These are phyloP conservation scores for Termitomyces sp. DNA, from an alignment of 768 basidiomycete genomes.

Conservation along the genomic window DNA sequence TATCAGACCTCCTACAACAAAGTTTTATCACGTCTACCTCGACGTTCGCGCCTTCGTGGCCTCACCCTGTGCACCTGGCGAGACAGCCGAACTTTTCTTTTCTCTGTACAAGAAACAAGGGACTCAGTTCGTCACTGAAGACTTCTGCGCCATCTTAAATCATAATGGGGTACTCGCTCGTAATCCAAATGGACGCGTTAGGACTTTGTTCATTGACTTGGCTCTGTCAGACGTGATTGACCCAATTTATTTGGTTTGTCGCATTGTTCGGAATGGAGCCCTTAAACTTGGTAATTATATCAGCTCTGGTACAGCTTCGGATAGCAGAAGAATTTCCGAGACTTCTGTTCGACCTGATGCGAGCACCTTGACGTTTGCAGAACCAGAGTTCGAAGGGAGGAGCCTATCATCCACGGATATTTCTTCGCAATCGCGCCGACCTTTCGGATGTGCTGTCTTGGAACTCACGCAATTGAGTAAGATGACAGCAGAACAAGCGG, in stretches of 20 bases:
- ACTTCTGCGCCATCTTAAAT: constrained; percentile 85
- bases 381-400: constrained; percentile 15
- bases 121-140: constrained; percentile 87
- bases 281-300: constrained; percentile 67
- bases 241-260: constrained; percentile 85
- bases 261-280: constrained; percentile 84
- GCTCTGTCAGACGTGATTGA: constrained; percentile 82
- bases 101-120: constrained; percentile 87
- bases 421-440: constrained; percentile 65
- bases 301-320: constrained; percentile 42
- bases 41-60: constrained; percentile 93
- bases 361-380: constrained; percentile 17
- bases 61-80: constrained; percentile 84
- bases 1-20: constrained; percentile 43
- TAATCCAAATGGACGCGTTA: constrained; percentile 69
- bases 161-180: constrained; percentile 88
- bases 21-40: constrained; percentile 88
- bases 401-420: constrained; percentile 23
- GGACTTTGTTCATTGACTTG: constrained; percentile 90
- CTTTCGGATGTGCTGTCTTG: constrained; percentile 94
- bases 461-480: constrained; percentile 75
- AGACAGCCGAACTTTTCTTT: constrained; percentile 91
- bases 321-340: constrained; percentile 56
- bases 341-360: constrained; percentile 36
- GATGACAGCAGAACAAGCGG: constrained; percentile 60